Conservation (phyloP, 495 filamentous ascomycete species). For the Talaromyces wortmannii region DNA sequence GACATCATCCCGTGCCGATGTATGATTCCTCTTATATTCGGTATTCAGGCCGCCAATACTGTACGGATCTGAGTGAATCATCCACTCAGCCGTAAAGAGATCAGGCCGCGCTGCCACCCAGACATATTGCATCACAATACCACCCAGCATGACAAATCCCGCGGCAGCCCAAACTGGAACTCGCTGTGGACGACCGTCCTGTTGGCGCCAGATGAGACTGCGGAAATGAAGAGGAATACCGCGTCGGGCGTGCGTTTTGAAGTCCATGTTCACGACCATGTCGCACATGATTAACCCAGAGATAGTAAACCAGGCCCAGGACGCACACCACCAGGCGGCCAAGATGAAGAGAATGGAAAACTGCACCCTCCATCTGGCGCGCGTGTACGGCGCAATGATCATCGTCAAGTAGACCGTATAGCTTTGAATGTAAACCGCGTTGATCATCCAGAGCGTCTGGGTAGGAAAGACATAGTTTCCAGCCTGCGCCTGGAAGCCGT, state of each 20-base stretch:
- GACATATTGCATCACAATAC: slow-evolving; percentile 23
- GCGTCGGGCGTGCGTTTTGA: slow-evolving; percentile 11
- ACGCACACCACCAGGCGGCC: slow-evolving; percentile 30
- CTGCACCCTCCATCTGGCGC: slow-evolving; percentile 20
- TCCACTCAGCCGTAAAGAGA: slow-evolving; percentile 14
- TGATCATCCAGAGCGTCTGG: slow-evolving; percentile 25
- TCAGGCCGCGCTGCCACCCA: slow-evolving; percentile 23
- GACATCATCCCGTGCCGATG: slow-evolving; percentile 23
- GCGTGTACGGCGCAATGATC: slow-evolving; percentile 26
- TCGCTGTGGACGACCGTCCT: neutral
- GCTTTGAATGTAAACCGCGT: slow-evolving; percentile 23
- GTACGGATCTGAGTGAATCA: slow-evolving; percentile 25
- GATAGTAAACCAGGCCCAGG: slow-evolving; percentile 28
- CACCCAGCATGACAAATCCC: slow-evolving; percentile 12
- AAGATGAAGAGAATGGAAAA: slow-evolving; percentile 20
- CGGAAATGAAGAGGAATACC: slow-evolving; percentile 9
- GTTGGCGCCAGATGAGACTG: neutral
- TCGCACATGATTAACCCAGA: slow-evolving; percentile 25
- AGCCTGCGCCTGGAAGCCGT: slow-evolving; percentile 14
- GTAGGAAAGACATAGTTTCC: slow-evolving; percentile 24
- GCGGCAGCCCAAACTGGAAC: slow-evolving; percentile 15
- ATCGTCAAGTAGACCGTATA: slow-evolving; percentile 31
- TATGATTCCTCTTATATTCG: slow-evolving; percentile 10
- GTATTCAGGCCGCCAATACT: slow-evolving; percentile 13
- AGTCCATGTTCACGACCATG: slow-evolving; percentile 24